Conservation (phyloP, 2,329 filamentous ascomycete genomes). For the Helotiales sp. region DNA sequence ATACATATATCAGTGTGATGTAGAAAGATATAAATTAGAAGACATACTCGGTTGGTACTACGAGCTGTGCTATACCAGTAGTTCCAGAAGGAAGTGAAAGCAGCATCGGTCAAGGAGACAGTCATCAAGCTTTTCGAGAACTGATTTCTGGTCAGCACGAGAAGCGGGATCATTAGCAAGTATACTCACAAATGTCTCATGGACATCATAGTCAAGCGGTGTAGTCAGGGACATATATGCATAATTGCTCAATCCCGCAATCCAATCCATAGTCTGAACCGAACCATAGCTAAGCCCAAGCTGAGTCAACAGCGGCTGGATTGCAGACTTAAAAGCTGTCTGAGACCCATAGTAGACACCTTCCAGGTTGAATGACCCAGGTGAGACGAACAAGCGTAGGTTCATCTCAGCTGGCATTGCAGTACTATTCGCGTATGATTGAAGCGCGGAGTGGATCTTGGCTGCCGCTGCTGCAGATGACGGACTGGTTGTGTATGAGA, state of each 20-base stretch:
- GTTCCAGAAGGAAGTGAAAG: constrained; percentile 13
- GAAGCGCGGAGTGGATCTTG: constrained; percentile 6
- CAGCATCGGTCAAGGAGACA: constrained; percentile 9
- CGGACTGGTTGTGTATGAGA: constrained; percentile 10
- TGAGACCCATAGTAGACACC: constrained; percentile 21
- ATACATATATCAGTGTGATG: background rate
- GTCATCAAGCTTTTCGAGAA: constrained; percentile 25
- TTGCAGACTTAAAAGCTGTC: constrained; percentile 12
- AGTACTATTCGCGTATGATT: constrained; percentile 20
- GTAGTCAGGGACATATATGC: constrained; percentile 17
- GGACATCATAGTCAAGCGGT: constrained; percentile 18
- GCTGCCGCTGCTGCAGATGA: constrained; percentile 4
- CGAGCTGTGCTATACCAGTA: constrained; percentile 13
- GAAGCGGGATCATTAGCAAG: background rate
- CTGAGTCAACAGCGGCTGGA: constrained; percentile 11
- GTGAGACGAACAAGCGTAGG: constrained; percentile 15
- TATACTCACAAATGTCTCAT: constrained; percentile 22
- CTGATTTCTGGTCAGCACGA: background rate
- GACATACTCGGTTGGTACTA: background rate
- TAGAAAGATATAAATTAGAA: background rate
- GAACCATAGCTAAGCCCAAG: constrained; percentile 11
- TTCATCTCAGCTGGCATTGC: constrained; percentile 21
- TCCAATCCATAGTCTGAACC: constrained; percentile 12
- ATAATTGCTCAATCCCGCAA: constrained; percentile 17
- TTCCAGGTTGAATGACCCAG: constrained; percentile 1